Base-by-base conservation (phyloP, 805 yeast species). In the Cyberlindnera petersonii region DNA sequence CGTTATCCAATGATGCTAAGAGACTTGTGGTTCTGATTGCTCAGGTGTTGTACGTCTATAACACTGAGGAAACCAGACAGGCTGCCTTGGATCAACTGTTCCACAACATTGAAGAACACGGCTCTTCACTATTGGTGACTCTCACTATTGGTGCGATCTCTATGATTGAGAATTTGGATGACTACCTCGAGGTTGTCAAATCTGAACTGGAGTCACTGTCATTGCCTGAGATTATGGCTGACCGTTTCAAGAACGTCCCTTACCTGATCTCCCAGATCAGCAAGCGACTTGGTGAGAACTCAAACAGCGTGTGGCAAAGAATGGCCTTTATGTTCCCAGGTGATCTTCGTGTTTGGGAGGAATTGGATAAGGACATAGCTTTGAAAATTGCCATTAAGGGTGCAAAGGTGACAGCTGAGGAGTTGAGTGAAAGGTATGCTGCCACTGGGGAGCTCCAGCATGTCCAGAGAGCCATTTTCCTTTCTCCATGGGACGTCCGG, bases 51-150 rank as follows among this genome's bases (percentile, higher is more conserved):
- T 83, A 82, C 64, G 86, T 86, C 3, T 75, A 75, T 40, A 83
- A 78, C n/a, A 74, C 78, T 0, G 77, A 74, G n/a, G 93, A 84
- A 5, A 78, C 93, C 1, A 80, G 77, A 42, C 82, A 79, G 46
- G 89, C 88, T 1, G 96, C 97, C 0, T 55, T 85, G 33, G 96
- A 88, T 50, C 95, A 87, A 58, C 61, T 91, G 31, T 82, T 84
- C 49, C 69, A 72, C 18, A 77, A 71, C 50, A 75, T 88, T 28
- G 81, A 74, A 43, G 66, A 63, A 4, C 60, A 73, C 40, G 96
- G 95, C 0, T 68, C 84, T 1, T 77, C 88, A 3, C 61, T 86
- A 32, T 53, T 77, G 18, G 77, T 85, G 2, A 80, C 86, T 0
- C 60, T 89, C 42, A 75, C 87, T 1, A 66, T 91, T 29, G 96